Percentiles rank a stretch among this genome's conserved stretches.
Evolutionary conservation across 495 filamentous ascomycete species (phyloP).

Genomic region (Podospora pseudopauciseta): DNA sequence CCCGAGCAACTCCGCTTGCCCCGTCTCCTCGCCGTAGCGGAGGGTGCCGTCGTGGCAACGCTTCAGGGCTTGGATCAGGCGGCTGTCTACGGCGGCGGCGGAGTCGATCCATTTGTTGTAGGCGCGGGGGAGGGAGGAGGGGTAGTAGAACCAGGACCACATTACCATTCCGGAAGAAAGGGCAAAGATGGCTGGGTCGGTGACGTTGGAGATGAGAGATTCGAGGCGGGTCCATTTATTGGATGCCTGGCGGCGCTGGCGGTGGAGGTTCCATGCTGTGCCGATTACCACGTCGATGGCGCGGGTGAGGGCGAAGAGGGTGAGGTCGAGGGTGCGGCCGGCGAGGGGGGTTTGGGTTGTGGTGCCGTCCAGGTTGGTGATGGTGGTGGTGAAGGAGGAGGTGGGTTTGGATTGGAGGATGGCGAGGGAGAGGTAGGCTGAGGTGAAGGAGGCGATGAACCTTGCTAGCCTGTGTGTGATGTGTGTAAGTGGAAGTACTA

Average conservation of each 20-base stretch:
- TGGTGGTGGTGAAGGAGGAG: conserved; percentile 38
- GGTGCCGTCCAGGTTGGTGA: conserved; percentile 16
- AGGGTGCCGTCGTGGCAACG: conserved; percentile 60
- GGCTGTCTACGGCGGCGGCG: conserved; percentile 72
- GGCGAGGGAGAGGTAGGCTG: conserved; percentile 48
- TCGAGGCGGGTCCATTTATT: conserved; percentile 53
- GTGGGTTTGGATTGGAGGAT: conserved; percentile 47
- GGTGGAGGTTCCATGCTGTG: conserved; percentile 58
- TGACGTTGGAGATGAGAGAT: conserved; percentile 46
- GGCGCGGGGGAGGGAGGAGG: conserved; percentile 62
- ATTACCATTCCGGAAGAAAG: conserved; percentile 76
- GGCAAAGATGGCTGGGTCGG: conserved; percentile 73
- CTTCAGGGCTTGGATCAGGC: conserved; percentile 71
- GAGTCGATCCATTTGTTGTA: conserved; percentile 86
- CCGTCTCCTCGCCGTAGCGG: conserved; percentile 75
- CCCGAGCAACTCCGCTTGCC: conserved; percentile 65
- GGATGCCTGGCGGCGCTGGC: conserved; percentile 31
- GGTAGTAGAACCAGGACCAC: conserved; percentile 85
- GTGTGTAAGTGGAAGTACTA: conserved; percentile 8
- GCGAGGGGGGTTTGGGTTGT: conserved; percentile 44
- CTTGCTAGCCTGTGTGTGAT: conserved; percentile 36
- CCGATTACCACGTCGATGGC: conserved; percentile 70
- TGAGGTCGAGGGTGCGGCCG: conserved; percentile 82
- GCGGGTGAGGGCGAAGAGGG: conserved; percentile 71
- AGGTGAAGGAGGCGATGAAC: conserved; percentile 49